Base-by-base conservation (phyloP, 306 rosid genomes). In the Lathyrus oleraceus region DNA sequence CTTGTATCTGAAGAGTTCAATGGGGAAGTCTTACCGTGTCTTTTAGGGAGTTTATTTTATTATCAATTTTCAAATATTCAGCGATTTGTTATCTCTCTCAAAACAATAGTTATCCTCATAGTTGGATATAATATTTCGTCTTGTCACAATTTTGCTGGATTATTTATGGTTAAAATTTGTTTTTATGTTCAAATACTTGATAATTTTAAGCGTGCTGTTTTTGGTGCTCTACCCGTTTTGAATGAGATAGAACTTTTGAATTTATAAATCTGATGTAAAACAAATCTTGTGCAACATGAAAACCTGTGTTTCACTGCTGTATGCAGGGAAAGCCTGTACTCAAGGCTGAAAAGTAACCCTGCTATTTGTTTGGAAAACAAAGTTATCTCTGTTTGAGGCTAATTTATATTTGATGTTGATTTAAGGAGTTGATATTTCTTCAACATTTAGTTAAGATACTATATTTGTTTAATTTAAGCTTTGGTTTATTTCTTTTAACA, bases 21-120 rank as follows among this genome's bases (percentile, higher is more conserved):
- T 84, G 91, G 89, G 95, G n/a, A 81, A 85, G 27, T 85, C 89
- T 0, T 77, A 84, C 78, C 81, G 91, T 4, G 71, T 86, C 71
- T 88, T 82, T 72, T 88, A 61, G 21, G 67, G 13, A 11, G 14
- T 53, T 27, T 3, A 9, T 65, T 60, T 49, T 48, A 1, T 10
- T 15, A 32, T 9, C 38, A 2, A 35, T 36, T 16, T 51, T 47
- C 30, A 17, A 25, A 25, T 65, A 44, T 53, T 63, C 10, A n/a
- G 66, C 10, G 14, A 32, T 19, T 64, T 74, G 72, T 74, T 0
- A 25, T 74, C 38, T 20, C 38, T 20, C 25, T 8, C 61, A 17
- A 17, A 65, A 54, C 59, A 39, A 42, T 70, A 38, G 10, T 49
- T 25, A 23, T 65, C 72, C 25, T 19, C 17, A 65, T 74, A 65